Percentiles rank a stretch among this genome's conserved stretches.
Conservation (phyloP, 163 green algal species). For the Scenedesmus sp. region DNA sequence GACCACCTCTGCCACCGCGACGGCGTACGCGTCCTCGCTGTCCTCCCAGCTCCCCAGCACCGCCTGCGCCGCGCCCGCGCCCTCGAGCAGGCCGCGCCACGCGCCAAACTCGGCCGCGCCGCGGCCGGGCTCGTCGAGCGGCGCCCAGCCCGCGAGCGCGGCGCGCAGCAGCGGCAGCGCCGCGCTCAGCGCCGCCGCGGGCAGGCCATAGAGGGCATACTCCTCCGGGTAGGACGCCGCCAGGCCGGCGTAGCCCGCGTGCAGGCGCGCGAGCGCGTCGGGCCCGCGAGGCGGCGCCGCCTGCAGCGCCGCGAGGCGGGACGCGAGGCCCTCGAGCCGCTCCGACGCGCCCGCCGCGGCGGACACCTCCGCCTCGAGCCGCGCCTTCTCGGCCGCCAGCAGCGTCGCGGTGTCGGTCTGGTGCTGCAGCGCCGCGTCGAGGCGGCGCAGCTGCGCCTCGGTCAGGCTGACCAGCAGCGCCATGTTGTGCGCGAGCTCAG, state of each 20-base stretch:
- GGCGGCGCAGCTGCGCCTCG: conserved; percentile 77
- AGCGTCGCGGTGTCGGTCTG: conserved; percentile 86
- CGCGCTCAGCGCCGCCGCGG: conserved; percentile 71
- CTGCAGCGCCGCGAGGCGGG: conserved; percentile 46
- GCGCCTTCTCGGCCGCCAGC: conserved; percentile 72
- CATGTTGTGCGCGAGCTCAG: conserved; percentile 99
- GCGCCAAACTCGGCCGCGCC: conserved; percentile 57
- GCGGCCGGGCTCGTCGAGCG: conserved; percentile 70
- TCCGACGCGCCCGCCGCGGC: conserved; percentile 20
- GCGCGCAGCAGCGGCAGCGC: conserved; percentile 61
- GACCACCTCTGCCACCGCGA: conserved; percentile 77
- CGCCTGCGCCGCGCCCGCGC: conserved; percentile 44
- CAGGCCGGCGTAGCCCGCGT: conserved; percentile 69
- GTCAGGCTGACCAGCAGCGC: conserved; percentile 94
- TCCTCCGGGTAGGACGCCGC: conserved; percentile 72
- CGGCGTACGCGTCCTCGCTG: conserved; percentile 75
- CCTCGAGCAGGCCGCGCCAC: conserved; percentile 79
- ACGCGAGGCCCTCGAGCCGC: conserved; percentile 46
- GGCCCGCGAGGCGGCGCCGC: neutral
- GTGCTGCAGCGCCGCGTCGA: conserved; percentile 83
- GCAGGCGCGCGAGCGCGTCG: conserved; percentile 1
- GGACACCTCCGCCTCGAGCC: conserved; percentile 66
- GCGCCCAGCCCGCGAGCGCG: conserved; percentile 75
- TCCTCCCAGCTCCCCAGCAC: conserved; percentile 37
- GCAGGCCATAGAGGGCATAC: conserved; percentile 88